Base-by-base conservation (phyloP, 2,329 filamentous ascomycete species). In the Alternaria gansuensis region DNA sequence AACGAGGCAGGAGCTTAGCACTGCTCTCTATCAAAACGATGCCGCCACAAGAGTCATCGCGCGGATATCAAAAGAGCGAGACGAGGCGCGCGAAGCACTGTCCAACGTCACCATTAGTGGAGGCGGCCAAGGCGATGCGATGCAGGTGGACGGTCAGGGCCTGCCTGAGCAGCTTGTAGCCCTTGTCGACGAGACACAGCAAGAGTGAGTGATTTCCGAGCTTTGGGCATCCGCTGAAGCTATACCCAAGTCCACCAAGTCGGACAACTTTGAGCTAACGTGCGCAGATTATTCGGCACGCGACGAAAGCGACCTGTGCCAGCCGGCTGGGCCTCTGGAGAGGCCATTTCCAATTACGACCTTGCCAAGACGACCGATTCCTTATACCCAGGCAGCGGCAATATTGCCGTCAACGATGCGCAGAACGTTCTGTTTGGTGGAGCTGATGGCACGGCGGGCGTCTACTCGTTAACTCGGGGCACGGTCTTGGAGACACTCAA, bases 41-140 rank as follows among this genome's bases (percentile, higher is more conserved):
- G 94, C 95, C 2, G 95, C 95, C n/a, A 89, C 96, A 49, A 86
- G 95, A 63, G 95, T 99, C 48, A 97, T 99, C 79, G 93, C 93
- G 65, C 87, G 94, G 46, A 77, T 99, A 76, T 90, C 91, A n/a
- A 90, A 87, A 75, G 95, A 99, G 82, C 84, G 95, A 63, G 93
- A 99, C 71, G 93, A 98, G 78, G 93, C 95, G 44, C 86, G 94
- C 65, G 90, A 95, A 78, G 92, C 95, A 13, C 82, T 99, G 51
- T 92, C 92, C 34, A 92, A 91, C 75, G 86, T 98, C 13, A 91
- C 91, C 2, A 88, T 97, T 43, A 87, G 88, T 26, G 83, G 83
- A 55, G 78, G 79, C 55, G 79, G 80, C 3, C 80, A 79, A 10
- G 57, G 89, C 28, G 95, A 98, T 76, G 89, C 90, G 17, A 99